These are phyloP conservation scores for Pseudopediastrum boryanum DNA, from an alignment of 139 green algal genomes.

Conservation along the genomic window DNA sequence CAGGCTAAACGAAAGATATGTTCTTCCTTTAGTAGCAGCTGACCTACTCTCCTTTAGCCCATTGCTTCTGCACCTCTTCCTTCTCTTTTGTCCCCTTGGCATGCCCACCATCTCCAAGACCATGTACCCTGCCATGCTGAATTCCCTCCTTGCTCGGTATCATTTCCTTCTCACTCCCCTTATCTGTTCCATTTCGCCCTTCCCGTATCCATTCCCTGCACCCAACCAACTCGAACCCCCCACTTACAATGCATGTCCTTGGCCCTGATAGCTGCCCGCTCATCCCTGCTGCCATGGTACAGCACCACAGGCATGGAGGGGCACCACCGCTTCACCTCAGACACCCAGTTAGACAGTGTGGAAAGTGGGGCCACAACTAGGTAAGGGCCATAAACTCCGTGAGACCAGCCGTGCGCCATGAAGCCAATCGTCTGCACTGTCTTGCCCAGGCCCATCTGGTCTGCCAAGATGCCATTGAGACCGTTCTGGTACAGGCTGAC, in stretches of 20 bases:
- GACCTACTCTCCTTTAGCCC: no score
- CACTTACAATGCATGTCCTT: conserved; percentile 43
- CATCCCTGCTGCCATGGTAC: conserved; percentile 88
- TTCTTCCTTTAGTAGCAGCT: no score
- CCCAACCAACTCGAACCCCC: no score
- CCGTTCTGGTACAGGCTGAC: conserved; percentile 92
- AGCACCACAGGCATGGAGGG: conserved; percentile 85
- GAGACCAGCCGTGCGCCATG: conserved; percentile 83
- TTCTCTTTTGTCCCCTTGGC: no score
- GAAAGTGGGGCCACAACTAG: conserved; percentile 91
- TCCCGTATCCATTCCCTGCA: no score
- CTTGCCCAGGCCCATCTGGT: conserved; percentile 98
- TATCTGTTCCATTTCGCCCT: no score
- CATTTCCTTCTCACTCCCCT: no score
- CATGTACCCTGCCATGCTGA: no score
- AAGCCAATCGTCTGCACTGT: conserved; percentile 98
- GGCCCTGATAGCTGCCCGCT: conserved; percentile 63
- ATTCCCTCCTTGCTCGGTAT: no score
- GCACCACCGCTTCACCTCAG: conserved; percentile 87
- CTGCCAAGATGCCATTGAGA: conserved; percentile 93
- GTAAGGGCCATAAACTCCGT: conserved; percentile 81
- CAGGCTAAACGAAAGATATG: no score
- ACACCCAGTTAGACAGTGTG: conserved; percentile 95
- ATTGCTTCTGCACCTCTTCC: no score
- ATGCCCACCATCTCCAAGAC: no score